phyloP scores from a whole-genome alignment of 2,329 filamentous ascomycete species.

The Trichoderma sp. region DNA sequence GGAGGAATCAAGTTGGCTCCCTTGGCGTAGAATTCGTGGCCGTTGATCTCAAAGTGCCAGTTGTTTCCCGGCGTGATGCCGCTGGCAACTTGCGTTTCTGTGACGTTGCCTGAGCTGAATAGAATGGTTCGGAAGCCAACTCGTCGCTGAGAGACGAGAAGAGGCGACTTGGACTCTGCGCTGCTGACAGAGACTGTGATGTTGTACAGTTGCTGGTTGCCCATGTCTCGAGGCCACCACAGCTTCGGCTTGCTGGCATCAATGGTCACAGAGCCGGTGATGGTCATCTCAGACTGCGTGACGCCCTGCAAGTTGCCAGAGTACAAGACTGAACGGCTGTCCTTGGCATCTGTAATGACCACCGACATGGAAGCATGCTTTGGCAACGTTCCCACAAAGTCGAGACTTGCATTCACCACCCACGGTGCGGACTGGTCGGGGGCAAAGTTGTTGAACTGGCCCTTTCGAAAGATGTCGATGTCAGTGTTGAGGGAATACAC shows the following conservation, averaged over 20 bases:
- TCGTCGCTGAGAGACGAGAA: constrained; percentile 16
- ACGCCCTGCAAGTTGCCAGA: constrained; percentile 40
- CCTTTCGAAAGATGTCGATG: constrained; percentile 60
- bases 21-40: constrained; percentile 60
- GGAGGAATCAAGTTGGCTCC: constrained; percentile 29
- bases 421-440: constrained; percentile 59
- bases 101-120: constrained; percentile 57
- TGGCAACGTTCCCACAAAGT: constrained; percentile 54
- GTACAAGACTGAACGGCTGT: constrained; percentile 38
- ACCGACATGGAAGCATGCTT: constrained; percentile 47
- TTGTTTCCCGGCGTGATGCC: constrained; percentile 48
- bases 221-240: constrained; percentile 63
- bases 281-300: constrained; percentile 34
- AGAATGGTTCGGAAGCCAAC: constrained; percentile 64
- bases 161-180: constrained; percentile 48
- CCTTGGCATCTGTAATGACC: constrained; percentile 47
- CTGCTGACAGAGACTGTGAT: constrained; percentile 44
- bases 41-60: constrained; percentile 68
- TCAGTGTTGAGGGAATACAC: constrained; percentile 44
- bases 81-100: constrained; percentile 52
- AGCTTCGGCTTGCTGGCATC: constrained; percentile 49
- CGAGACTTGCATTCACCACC: constrained; percentile 63
- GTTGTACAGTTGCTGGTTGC: constrained; percentile 59
- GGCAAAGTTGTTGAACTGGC: constrained; percentile 59
- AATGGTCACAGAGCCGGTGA: constrained; percentile 52